phyloP scores from a whole-genome alignment of 2,329 filamentous ascomycete genomes.

The Xylaria sp. region DNA sequence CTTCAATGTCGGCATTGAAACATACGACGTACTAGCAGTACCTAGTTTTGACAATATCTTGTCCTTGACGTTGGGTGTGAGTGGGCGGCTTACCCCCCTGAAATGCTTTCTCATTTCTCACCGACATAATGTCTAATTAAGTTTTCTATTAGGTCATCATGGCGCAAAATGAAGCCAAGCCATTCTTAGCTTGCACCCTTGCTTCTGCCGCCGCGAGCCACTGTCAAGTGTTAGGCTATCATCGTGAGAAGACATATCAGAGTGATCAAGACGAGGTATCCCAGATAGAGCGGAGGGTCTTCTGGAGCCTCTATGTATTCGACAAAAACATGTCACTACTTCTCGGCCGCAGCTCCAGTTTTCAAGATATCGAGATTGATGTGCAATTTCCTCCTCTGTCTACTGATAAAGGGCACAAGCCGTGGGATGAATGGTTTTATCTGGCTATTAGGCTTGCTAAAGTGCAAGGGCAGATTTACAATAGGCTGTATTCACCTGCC shows the following conservation, averaged over 20 bases:
- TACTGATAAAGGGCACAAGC: background rate
- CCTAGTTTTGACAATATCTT: background rate
- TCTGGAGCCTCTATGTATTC: background rate
- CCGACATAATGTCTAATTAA: background rate
- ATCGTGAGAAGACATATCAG: background rate
- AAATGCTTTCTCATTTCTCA: background rate
- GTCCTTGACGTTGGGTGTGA: constrained; percentile 1
- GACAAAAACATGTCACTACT: background rate
- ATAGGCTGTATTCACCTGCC: background rate
- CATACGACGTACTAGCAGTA: background rate
- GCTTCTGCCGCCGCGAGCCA: background rate
- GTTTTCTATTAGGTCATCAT: background rate
- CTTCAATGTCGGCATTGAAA: background rate
- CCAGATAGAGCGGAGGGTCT: background rate
- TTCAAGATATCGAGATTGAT: constrained; percentile 3
- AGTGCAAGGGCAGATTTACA: constrained; percentile 1
- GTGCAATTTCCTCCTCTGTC: background rate
- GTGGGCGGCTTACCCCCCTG: background rate
- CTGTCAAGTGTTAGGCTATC: background rate
- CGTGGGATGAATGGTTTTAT: constrained; percentile 1
- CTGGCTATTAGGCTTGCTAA: constrained; percentile 1
- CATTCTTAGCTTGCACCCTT: background rate
- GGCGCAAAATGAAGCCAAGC: constrained; percentile 2
- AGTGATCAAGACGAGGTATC: background rate
- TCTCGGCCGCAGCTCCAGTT: background rate